These are phyloP conservation scores for Austroboletus eburneus DNA, from an alignment of 768 basidiomycete genomes.

Conservation along the genomic window DNA sequence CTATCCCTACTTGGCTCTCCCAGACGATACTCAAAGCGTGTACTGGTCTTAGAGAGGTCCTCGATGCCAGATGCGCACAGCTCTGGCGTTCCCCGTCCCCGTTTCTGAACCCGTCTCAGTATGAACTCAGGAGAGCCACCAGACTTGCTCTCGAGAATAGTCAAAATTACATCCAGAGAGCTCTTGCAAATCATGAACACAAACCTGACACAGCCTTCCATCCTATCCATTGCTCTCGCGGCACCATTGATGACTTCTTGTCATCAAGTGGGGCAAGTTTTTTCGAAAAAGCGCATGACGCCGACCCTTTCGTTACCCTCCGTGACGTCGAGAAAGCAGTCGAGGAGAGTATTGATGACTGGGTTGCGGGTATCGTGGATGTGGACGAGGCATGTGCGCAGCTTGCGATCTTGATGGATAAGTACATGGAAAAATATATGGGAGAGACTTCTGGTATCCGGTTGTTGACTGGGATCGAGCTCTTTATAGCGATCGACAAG, in stretches of 20 bases:
- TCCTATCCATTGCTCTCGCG: background rate
- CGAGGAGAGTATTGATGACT: slow-evolving; percentile 27
- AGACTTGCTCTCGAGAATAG: slow-evolving; percentile 31
- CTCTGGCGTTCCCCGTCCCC: slow-evolving; percentile 16
- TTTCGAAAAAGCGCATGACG: background rate
- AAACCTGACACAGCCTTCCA: slow-evolving; percentile 1
- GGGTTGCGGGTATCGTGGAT: slow-evolving; percentile 17
- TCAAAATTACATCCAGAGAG: slow-evolving; percentile 25
- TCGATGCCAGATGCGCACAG: slow-evolving; percentile 33
- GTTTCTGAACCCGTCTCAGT: slow-evolving; percentile 12
- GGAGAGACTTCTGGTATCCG: no score
- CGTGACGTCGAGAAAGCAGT: slow-evolving; percentile 35
- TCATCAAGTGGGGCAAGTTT: slow-evolving; percentile 1
- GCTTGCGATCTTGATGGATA: slow-evolving; percentile 18
- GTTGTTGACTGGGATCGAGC: slow-evolving; percentile 27
- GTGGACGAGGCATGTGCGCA: slow-evolving; percentile 8
- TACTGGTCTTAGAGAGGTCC: slow-evolving; percentile 2
- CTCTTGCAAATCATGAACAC: slow-evolving; percentile 5
- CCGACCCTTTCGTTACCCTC: slow-evolving; percentile 17
- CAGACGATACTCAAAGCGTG: slow-evolving; percentile 35
- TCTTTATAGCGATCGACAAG: slow-evolving; percentile 33
- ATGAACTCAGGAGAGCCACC: slow-evolving; percentile 22
- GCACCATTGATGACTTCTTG: no score
- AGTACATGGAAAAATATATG: slow-evolving; percentile 27
- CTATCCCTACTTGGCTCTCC: slow-evolving; percentile 31